Percentiles rank a stretch among this genome's conserved stretches.
Evolutionary conservation across 441 rosid species (phyloP).

Genomic region (Gossypium aridum): DNA sequence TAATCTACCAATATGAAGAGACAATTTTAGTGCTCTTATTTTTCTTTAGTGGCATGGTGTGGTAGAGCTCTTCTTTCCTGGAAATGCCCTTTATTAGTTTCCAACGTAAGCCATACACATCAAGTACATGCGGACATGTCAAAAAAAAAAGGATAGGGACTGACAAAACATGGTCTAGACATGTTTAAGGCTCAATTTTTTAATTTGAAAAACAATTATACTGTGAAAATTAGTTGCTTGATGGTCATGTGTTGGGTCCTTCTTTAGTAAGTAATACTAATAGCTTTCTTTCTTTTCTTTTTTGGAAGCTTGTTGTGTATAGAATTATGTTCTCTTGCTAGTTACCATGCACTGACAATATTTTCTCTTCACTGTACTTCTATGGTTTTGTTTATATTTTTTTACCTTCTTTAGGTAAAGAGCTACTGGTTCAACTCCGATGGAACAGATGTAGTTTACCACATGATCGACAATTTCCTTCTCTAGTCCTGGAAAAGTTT

Average conservation of each 20-base stretch:
- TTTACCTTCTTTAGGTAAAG: constrained; percentile 56
- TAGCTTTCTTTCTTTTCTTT: not conserved
- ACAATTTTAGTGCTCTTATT: not conserved
- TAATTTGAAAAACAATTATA: not conserved
- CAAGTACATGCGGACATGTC: not conserved
- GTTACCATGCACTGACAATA: not conserved
- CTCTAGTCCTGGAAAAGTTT: constrained; percentile 30
- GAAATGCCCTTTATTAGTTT: not conserved
- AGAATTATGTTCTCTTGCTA: not conserved
- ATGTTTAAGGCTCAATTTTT: not conserved
- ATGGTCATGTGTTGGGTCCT: not conserved
- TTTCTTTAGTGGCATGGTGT: not conserved
- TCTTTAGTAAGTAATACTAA: not conserved
- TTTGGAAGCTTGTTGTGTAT: not conserved
- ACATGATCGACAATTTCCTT: constrained; percentile 83
- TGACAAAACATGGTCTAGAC: not conserved
- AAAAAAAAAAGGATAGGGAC: not conserved
- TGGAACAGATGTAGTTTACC: constrained; percentile 84
- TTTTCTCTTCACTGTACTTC: not conserved
- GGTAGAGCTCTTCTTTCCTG: not conserved
- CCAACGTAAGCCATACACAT: not conserved
- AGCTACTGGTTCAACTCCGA: constrained; percentile 83
- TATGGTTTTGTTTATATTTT: constrained; percentile 2
- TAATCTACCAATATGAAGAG: not conserved
- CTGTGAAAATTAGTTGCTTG: not conserved